phyloP scores from a whole-genome alignment of 805 yeast genomes.

The Limtongia smithiae region DNA sequence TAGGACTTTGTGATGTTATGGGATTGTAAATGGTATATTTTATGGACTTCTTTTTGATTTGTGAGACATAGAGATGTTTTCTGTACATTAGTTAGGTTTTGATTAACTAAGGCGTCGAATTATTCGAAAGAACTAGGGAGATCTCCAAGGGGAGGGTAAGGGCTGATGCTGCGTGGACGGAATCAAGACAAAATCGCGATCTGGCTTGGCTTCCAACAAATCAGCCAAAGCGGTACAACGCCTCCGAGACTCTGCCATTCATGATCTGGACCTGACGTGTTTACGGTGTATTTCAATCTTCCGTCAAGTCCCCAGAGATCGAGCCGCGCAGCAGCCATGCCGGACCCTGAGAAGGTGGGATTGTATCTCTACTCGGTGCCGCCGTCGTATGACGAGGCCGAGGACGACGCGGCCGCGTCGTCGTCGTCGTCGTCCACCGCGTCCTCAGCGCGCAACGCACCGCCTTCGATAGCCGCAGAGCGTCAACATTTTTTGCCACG shows the following conservation, averaged over 20 bases:
- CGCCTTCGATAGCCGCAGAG: conserved; percentile 15
- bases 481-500: conserved; percentile 22
- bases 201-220: background rate
- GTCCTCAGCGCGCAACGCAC: conserved; percentile 2
- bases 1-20: too few species aligned
- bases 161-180: background rate
- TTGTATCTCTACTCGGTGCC: conserved; percentile 28
- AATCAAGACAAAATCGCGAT: background rate
- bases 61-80: too few species aligned
- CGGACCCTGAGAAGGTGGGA: conserved; percentile 22
- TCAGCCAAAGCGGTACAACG: background rate
- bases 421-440: conserved; percentile 8
- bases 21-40: too few species aligned
- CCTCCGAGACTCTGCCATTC: background rate
- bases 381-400: conserved; percentile 25
- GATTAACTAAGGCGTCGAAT: too few species aligned
- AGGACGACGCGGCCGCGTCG: conserved; percentile 16
- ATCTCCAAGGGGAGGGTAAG: background rate
- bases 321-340: conserved; percentile 5
- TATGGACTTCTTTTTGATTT: too few species aligned
- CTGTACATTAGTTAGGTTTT: too few species aligned
- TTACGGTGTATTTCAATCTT: background rate
- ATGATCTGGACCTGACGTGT: background rate
- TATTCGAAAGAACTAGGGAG: too few species aligned
- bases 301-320: background rate